Evolutionary conservation across 129 eudicot species (phyloP).

Genomic region (Escallonia herrerae): DNA sequence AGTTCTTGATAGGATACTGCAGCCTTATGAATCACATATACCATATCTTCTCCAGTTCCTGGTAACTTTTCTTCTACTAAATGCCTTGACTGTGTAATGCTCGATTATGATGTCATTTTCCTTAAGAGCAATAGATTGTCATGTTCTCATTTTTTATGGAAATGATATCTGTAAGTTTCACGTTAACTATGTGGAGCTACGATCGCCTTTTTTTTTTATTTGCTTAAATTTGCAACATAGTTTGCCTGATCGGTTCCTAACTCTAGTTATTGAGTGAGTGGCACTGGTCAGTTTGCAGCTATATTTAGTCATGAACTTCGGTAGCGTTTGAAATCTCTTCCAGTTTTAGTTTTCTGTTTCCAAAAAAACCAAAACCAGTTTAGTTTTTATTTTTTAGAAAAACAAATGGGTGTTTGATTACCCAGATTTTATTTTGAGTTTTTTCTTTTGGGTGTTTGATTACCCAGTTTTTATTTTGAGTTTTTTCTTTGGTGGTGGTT

Average conservation of each 20-base stretch:
- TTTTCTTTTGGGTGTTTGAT: no score
- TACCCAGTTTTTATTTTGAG: no score
- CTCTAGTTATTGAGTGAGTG: not conserved
- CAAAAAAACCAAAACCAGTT: no score
- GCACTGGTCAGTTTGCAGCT: not conserved
- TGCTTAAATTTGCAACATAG: not conserved
- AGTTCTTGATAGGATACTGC: slow-evolving; percentile 64
- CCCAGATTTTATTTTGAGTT: no score
- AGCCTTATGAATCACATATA: slow-evolving; percentile 95
- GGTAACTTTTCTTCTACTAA: slow-evolving; percentile 34
- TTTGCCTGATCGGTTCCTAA: not conserved
- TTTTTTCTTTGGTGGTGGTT: no score
- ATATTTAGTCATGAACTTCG: not conserved
- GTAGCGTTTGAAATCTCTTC: no score
- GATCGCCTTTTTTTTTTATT: not conserved
- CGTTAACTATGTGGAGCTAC: not conserved
- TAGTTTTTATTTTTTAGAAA: no score
- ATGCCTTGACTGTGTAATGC: not conserved
- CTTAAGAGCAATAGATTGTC: not conserved
- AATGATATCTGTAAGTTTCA: not conserved
- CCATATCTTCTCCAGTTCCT: slow-evolving; percentile 94
- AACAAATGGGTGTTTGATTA: no score
- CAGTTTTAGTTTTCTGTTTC: no score
- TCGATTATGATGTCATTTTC: not conserved
- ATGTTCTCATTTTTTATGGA: not conserved